These are phyloP conservation scores for Syzygium syzygioides DNA, from an alignment of 441 rosid genomes.

Conservation along the genomic window DNA sequence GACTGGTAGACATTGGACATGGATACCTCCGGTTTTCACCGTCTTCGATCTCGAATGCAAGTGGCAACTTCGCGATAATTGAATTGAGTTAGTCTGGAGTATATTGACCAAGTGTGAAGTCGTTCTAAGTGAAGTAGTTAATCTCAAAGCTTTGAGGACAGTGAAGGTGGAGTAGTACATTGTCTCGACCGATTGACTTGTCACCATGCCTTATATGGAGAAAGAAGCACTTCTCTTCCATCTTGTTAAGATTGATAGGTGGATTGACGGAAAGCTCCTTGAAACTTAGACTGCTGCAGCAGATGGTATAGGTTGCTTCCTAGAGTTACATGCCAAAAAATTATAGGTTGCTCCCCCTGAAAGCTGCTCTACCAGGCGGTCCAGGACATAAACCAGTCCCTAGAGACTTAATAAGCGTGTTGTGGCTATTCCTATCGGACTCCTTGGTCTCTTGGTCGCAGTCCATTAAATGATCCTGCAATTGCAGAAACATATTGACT, in stretches of 20 bases:
- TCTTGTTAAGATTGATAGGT: not conserved
- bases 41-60: not conserved
- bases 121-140: not conserved
- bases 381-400: not conserved
- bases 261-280: not conserved
- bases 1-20: not conserved
- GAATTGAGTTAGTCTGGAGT: not conserved
- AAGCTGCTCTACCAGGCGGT: not conserved
- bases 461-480: accelerated
- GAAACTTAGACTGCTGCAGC: not conserved
- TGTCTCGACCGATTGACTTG: not conserved
- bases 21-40: not conserved
- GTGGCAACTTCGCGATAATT: not conserved
- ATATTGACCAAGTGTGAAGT: not conserved
- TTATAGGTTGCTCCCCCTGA: not conserved
- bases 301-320: not conserved
- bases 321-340: not conserved
- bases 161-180: not conserved
- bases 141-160: not conserved
- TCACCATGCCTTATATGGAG: not conserved
- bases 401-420: not conserved
- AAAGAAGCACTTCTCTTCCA: not conserved
- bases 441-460: not conserved
- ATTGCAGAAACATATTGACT: not conserved
- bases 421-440: not conserved